These are phyloP conservation scores for Vachellia collinsii DNA, from an alignment of 306 rosid species.

Conservation along the genomic window DNA sequence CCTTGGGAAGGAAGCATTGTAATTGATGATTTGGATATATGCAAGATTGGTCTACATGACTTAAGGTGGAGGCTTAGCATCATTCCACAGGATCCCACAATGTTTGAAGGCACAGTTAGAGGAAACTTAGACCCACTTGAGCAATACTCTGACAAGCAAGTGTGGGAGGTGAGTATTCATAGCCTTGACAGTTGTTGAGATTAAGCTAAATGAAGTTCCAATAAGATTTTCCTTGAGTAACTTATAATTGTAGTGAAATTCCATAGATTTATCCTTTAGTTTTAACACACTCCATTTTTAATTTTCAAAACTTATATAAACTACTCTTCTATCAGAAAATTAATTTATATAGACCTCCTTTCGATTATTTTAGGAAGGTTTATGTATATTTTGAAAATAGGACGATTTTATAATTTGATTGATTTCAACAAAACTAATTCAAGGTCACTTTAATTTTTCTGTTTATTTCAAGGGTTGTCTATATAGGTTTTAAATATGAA, in stretches of 20 bases:
- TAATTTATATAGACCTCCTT: background rate
- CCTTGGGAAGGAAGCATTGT: constrained; percentile 85
- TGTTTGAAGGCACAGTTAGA: constrained; percentile 94
- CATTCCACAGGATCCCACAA: constrained; percentile 89
- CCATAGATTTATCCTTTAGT: background rate
- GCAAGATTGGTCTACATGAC: constrained; percentile 90
- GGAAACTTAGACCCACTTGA: constrained; percentile 82
- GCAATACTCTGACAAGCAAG: constrained; percentile 64
- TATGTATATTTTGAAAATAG: background rate
- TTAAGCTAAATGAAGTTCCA: background rate
- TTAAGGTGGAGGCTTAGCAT: constrained; percentile 88
- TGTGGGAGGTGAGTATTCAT: constrained; percentile 70
- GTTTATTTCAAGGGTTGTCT: too few species aligned
- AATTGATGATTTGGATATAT: constrained; percentile 75
- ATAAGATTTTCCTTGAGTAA: background rate
- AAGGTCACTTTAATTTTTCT: background rate
- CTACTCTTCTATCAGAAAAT: background rate
- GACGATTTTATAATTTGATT: background rate
- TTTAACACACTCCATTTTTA: background rate
- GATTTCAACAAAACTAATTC: background rate
- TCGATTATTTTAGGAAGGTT: background rate
- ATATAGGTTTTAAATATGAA: background rate
- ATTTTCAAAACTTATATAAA: too few species aligned
- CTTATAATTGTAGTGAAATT: background rate
- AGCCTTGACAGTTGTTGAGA: background rate